Evolutionary conservation across 129 eudicot genomes (phyloP).

Genomic region (Lactuca sativa): DNA sequence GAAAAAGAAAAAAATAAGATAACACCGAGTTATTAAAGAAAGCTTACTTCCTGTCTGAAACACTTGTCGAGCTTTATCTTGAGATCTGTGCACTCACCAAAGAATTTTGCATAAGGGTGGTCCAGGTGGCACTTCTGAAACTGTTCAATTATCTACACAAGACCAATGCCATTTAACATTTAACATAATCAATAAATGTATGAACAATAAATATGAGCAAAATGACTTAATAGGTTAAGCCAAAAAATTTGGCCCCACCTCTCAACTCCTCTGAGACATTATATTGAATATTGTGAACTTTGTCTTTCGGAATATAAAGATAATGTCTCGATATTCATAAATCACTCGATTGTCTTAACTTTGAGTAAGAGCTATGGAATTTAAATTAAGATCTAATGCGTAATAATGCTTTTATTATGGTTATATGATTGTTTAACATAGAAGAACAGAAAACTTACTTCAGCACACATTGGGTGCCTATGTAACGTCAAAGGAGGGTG

Average conservation of each 20-base stretch:
- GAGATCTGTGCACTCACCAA: slow-evolving; percentile 78
- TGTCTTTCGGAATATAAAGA: too few relatives aligned
- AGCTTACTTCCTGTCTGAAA: slow-evolving; percentile 75
- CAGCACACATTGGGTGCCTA: slow-evolving; percentile 88
- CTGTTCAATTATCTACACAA: slow-evolving; percentile 63
- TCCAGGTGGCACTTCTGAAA: slow-evolving; percentile 75
- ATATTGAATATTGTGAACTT: too few relatives aligned
- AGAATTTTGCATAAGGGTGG: slow-evolving; percentile 73
- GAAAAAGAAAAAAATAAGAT: background rate
- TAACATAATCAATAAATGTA: background rate
- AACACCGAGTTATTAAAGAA: slow-evolving; percentile 1
- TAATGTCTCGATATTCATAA: too few relatives aligned
- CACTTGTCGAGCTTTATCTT: slow-evolving; percentile 83
- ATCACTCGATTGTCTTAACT: background rate
- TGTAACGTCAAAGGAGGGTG: slow-evolving; percentile 79
- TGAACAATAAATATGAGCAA: background rate
- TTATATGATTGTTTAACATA: background rate
- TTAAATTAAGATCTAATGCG: background rate
- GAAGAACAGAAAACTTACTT: slow-evolving; percentile 48
- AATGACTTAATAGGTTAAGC: too few relatives aligned
- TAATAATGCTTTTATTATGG: background rate
- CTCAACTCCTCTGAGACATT: too few relatives aligned
- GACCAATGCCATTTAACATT: too few relatives aligned
- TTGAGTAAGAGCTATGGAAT: background rate
- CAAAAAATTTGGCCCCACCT: too few relatives aligned